These are phyloP conservation scores for Ganoderma resinaceum DNA, from an alignment of 1,284 basidiomycete genomes.

Conservation along the genomic window DNA sequence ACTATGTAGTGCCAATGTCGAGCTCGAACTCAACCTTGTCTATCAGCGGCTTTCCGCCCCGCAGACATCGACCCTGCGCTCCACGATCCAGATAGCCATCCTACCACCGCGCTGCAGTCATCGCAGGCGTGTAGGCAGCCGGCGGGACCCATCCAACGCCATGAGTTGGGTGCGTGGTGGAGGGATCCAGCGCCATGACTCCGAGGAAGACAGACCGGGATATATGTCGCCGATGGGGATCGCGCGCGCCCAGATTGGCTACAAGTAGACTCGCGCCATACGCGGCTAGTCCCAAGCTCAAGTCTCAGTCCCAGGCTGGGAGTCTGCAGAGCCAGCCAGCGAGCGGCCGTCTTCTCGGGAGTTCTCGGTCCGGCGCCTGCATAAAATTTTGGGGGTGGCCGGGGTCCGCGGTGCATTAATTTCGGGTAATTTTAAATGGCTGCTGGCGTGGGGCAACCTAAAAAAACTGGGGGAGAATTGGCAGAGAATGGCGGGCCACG, in stretches of 20 bases:
- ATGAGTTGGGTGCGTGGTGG: neutral
- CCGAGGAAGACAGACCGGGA: neutral
- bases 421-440: neutral
- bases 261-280: conserved; percentile 22
- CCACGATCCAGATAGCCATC: neutral
- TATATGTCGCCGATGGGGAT: conserved; percentile 31
- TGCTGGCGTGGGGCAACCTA: conserved; percentile 6
- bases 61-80: neutral
- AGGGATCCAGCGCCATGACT: neutral
- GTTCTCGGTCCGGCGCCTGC: conserved; percentile 11
- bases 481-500: conserved; percentile 23
- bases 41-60: conserved; percentile 1
- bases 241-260: conserved; percentile 30
- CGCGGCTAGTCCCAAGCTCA: too few relatives aligned
- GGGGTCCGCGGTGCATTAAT: conserved; percentile 16
- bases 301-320: too few relatives aligned
- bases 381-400: conserved; percentile 11
- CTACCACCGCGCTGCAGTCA: neutral
- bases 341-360: neutral
- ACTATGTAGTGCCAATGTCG: neutral
- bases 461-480: conserved; percentile 8
- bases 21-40: conserved; percentile 3
- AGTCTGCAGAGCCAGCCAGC: neutral
- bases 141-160: neutral
- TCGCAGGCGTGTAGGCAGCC: neutral